phyloP scores from a whole-genome alignment of 2,329 filamentous ascomycete genomes.

The Microdochium paspali region DNA sequence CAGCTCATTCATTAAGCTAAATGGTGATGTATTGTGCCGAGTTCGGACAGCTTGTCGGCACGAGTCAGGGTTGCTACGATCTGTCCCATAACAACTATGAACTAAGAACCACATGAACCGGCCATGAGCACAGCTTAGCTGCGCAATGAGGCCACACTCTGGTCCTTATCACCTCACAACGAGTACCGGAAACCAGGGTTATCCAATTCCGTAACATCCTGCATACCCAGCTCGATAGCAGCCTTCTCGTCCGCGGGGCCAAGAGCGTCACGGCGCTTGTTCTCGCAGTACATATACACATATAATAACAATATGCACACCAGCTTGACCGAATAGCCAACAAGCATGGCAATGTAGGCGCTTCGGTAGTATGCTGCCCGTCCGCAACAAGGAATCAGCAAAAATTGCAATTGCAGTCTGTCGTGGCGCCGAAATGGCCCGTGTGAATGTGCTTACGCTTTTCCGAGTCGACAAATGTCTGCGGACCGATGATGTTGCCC shows the following conservation, averaged over 20 bases:
- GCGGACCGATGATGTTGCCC: conserved; percentile 22
- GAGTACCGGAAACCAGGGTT: conserved; percentile 20
- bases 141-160: no score
- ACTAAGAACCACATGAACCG: no score
- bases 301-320: conserved; percentile 15
- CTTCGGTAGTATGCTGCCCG: conserved; percentile 12
- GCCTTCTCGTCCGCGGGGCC: conserved; percentile 14
- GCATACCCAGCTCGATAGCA: conserved; percentile 19
- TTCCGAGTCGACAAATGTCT: conserved; percentile 16
- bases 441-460: conserved; percentile 8
- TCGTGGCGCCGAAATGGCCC: background rate
- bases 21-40: no score
- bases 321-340: conserved; percentile 19
- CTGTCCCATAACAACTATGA: no score
- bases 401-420: no score
- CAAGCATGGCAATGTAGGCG: conserved; percentile 21
- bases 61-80: no score
- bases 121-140: no score
- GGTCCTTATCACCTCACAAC: no score
- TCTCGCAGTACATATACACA: conserved; percentile 17
- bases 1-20: no score
- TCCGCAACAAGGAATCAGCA: conserved; percentile 1
- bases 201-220: conserved; percentile 19
- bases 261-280: conserved; percentile 17
- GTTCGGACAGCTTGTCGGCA: no score